phyloP scores from a whole-genome alignment of 2,329 filamentous ascomycete species.

The Bipolaris sorokiniana region DNA sequence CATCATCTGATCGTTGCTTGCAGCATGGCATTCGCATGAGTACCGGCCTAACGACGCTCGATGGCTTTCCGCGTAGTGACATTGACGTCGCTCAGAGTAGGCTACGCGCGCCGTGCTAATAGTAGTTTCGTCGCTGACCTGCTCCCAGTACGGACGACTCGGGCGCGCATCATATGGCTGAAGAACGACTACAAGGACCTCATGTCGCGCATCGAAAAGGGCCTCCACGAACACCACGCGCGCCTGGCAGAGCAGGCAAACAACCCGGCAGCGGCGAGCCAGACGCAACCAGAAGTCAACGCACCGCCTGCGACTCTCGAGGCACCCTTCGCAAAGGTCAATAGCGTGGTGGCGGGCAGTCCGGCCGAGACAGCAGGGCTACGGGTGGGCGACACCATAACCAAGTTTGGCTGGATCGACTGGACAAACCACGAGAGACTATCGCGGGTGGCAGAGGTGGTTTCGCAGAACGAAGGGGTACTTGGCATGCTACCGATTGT shows the following conservation, averaged over 20 bases:
- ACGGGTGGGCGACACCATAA: slow-evolving; percentile 78
- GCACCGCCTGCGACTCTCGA: slow-evolving; percentile 52
- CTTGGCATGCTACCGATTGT: slow-evolving; percentile 48
- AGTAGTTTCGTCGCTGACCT: slow-evolving; percentile 22
- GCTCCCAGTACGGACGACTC: slow-evolving; percentile 83
- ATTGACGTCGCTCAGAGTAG: slow-evolving; percentile 93
- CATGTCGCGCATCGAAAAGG: slow-evolving; percentile 82
- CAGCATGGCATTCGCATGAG: slow-evolving; percentile 95
- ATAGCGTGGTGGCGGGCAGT: slow-evolving; percentile 76
- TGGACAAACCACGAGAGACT: slow-evolving; percentile 85
- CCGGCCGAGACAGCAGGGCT: slow-evolving; percentile 85
- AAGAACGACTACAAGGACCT: slow-evolving; percentile 92
- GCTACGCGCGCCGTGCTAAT: slow-evolving; percentile 25
- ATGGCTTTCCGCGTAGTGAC: slow-evolving; percentile 91
- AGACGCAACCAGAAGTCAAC: slow-evolving; percentile 31
- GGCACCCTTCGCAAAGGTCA: slow-evolving; percentile 85
- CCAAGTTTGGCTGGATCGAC: slow-evolving; percentile 84
- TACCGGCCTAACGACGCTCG: slow-evolving; percentile 81
- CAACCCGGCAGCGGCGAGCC: slow-evolving; percentile 43
- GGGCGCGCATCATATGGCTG: slow-evolving; percentile 84
- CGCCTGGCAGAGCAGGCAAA: slow-evolving; percentile 58
- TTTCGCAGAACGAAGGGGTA: slow-evolving; percentile 89
- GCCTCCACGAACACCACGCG: slow-evolving; percentile 91
- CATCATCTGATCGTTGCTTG: slow-evolving; percentile 25
- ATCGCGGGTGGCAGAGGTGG: slow-evolving; percentile 83